A percentile compares a stretch with the other conserved stretches of the same genome.
These are phyloP conservation scores for Coemansia erecta DNA, from an alignment of 192 early-diverging fungal species.

Conservation along the genomic window DNA sequence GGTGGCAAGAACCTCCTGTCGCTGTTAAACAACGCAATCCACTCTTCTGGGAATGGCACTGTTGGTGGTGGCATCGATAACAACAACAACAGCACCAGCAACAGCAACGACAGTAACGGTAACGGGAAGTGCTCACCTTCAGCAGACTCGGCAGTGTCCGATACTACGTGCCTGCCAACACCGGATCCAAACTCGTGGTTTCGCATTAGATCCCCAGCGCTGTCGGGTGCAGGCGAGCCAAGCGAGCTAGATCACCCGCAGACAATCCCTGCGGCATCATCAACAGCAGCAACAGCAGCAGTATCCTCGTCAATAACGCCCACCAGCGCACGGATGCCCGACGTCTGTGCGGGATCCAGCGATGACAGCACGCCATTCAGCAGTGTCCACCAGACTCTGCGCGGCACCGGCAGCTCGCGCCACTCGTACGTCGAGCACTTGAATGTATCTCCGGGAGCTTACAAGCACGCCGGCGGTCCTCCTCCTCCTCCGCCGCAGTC, in stretches of 20 bases:
- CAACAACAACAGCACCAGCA: too few relatives aligned
- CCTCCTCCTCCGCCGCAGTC: not conserved
- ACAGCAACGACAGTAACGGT: too few relatives aligned
- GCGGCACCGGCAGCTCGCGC: conserved; percentile 2
- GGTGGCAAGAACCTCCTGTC: conserved; percentile 44
- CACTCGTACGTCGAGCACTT: conserved; percentile 13
- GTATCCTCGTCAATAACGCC: conserved; percentile 43
- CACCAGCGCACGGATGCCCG: conserved; percentile 26
- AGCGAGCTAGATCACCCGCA: not conserved
- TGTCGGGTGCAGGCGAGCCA: conserved; percentile 1
- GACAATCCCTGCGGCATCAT: conserved; percentile 6
- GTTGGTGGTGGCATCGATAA: not conserved
- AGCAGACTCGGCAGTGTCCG: conserved; percentile 46
- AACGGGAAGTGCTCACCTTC: conserved; percentile 44
- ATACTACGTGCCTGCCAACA: conserved; percentile 45
- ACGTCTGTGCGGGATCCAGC: conserved; percentile 5
- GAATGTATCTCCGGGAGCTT: conserved; percentile 3
- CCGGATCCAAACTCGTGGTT: conserved; percentile 51
- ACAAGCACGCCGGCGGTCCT: conserved; percentile 9
- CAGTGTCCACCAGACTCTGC: conserved; percentile 3
- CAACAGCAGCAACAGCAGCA: conserved; percentile 11
- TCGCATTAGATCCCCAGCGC: conserved; percentile 38
- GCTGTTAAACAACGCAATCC: conserved; percentile 47
- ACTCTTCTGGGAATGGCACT: conserved; percentile 13
- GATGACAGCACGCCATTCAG: conserved; percentile 14